Evolutionary conservation across 2,329 filamentous ascomycete genomes (phyloP).

Genomic region (Verticillium klebahnii): DNA sequence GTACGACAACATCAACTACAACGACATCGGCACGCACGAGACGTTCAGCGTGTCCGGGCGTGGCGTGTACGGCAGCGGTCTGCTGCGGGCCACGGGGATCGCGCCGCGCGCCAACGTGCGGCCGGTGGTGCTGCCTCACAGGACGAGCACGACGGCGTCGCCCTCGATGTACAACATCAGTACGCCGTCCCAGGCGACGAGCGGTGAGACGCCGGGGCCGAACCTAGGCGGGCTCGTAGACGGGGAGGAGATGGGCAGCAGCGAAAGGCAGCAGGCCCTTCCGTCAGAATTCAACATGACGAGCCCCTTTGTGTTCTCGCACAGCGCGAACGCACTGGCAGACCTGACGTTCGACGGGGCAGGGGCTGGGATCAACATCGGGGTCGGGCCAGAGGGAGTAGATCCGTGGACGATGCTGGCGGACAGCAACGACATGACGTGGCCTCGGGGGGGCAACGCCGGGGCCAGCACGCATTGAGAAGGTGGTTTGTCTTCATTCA

Average conservation of each 20-base stretch:
- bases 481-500: neutral
- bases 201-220: neutral
- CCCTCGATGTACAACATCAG: conserved; percentile 4
- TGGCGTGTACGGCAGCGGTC: conserved; percentile 3
- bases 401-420: conserved; percentile 10
- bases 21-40: neutral
- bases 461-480: neutral
- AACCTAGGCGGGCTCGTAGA: neutral
- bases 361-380: neutral
- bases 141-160: conserved; percentile 4
- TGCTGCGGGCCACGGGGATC: conserved; percentile 3
- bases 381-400: neutral
- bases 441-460: neutral
- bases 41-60: neutral
- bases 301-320: neutral
- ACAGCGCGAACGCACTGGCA: neutral
- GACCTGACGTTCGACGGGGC: neutral
- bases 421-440: conserved; percentile 5
- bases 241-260: neutral
- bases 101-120: neutral
- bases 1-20: neutral
- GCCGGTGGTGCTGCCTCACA: conserved; percentile 6
- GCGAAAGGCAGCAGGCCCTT: neutral
- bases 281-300: neutral
- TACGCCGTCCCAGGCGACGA: conserved; percentile 7